Evolutionary conservation across 192 early-diverging fungal genomes (phyloP).

Genomic region (Linnemannia elongata): DNA sequence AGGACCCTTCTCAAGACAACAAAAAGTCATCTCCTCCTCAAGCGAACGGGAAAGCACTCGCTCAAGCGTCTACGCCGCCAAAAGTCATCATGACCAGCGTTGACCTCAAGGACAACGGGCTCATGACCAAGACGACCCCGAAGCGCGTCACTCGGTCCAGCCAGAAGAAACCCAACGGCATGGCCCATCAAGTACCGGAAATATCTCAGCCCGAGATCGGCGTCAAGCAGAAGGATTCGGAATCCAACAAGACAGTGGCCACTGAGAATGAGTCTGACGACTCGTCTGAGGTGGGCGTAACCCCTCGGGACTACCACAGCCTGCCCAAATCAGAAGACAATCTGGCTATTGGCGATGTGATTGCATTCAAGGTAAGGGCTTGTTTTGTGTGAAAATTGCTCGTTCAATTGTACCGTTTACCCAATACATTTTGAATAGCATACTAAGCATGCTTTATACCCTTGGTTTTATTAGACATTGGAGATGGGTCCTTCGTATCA

Average conservation of each 20-base stretch:
- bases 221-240: neutral
- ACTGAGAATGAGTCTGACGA: neutral
- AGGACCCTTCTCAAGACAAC: neutral
- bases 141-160: conserved; percentile 16
- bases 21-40: neutral
- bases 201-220: neutral
- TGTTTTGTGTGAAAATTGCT: neutral
- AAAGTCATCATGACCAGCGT: conserved; percentile 49
- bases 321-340: conserved; percentile 12
- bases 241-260: neutral
- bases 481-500: conserved; percentile 33
- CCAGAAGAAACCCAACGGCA: neutral
- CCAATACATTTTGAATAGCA: neutral
- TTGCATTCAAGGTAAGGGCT: conserved; percentile 23
- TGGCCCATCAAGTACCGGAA: neutral
- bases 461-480: conserved; percentile 22
- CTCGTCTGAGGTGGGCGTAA: neutral
- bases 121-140: neutral
- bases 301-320: conserved; percentile 2
- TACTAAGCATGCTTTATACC: neutral
- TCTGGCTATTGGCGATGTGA: conserved; percentile 24
- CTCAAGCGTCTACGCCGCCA: neutral
- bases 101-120: conserved; percentile 14
- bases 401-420: neutral
- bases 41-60: neutral